These are phyloP conservation scores for Fusarium armeniacum DNA, from an alignment of 2,329 filamentous ascomycete species.

Conservation along the genomic window DNA sequence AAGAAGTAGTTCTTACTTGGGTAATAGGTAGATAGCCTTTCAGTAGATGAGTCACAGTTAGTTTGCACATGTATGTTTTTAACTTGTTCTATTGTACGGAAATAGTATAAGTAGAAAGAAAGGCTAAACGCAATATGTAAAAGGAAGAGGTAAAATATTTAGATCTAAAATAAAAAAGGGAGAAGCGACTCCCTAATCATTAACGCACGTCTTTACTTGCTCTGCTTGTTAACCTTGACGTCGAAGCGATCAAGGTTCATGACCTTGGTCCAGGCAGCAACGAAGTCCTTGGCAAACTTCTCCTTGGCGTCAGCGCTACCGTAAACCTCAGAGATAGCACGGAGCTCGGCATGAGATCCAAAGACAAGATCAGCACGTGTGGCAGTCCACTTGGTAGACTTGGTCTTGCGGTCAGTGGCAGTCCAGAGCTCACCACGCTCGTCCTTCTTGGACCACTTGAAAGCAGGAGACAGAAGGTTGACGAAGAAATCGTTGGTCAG, in stretches of 20 bases:
- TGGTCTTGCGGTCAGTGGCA: constrained; percentile 75
- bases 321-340: constrained; percentile 79
- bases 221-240: constrained; percentile 25
- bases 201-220: neutral
- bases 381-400: constrained; percentile 76
- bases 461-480: constrained; percentile 79
- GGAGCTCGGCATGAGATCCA: constrained; percentile 80
- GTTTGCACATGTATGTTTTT: neutral
- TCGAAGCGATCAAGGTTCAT: constrained; percentile 82
- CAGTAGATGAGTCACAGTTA: neutral
- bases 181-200: neutral
- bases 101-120: neutral
- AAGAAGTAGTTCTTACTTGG: neutral
- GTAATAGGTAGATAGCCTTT: neutral
- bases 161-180: constrained; percentile 1
- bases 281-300: constrained; percentile 80
- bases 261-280: constrained; percentile 79
- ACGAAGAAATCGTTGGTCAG: constrained; percentile 87
- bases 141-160: constrained; percentile 4
- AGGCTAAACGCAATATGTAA: constrained; percentile 6
- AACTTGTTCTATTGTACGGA: fast-evolving
- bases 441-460: constrained; percentile 67
- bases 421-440: constrained; percentile 70
- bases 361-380: constrained; percentile 79
- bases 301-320: constrained; percentile 69